Conservation (phyloP, 2,329 filamentous ascomycete species). For the Madurella mycetomatis region DNA sequence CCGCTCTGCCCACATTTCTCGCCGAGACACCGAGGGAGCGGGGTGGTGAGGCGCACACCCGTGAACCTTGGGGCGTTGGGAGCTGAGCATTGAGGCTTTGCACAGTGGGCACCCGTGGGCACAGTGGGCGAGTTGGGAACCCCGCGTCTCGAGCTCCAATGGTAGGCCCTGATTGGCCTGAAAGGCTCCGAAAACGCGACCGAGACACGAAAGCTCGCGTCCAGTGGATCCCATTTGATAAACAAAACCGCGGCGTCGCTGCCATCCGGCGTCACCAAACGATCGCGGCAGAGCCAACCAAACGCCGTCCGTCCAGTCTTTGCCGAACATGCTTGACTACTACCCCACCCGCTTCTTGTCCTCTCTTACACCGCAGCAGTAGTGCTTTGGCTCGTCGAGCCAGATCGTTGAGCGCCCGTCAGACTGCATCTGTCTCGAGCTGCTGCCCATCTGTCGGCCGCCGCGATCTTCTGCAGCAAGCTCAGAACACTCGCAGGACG, state of each 20-base stretch:
- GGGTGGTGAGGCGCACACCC: constrained; percentile 9
- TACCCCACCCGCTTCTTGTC: constrained; percentile 1
- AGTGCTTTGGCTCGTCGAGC: constrained; percentile 5
- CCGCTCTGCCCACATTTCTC: not conserved
- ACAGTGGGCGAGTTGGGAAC: not conserved
- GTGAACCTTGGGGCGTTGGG: not conserved
- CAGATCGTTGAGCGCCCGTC: not conserved
- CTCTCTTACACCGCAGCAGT: constrained; percentile 6
- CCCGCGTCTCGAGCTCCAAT: constrained; percentile 5
- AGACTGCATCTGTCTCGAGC: not conserved
- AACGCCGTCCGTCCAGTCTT: constrained; percentile 10
- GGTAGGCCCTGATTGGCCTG: constrained; percentile 17
- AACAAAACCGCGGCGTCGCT: constrained; percentile 22
- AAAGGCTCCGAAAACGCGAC: constrained; percentile 11
- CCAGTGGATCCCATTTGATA: constrained; percentile 16
- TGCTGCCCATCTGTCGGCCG: not conserved
- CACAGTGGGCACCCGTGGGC: not conserved
- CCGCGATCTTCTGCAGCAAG: no score
- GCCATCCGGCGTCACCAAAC: constrained; percentile 15
- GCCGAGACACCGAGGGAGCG: constrained; percentile 7
- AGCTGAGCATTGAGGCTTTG: not conserved
- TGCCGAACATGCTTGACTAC: constrained; percentile 11
- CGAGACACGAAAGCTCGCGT: constrained; percentile 22
- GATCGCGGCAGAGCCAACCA: constrained; percentile 18
- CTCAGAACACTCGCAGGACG: no score